Evolutionary conservation across 129 eudicot genomes (phyloP).

Genomic region (Pulicaria dysenterica): DNA sequence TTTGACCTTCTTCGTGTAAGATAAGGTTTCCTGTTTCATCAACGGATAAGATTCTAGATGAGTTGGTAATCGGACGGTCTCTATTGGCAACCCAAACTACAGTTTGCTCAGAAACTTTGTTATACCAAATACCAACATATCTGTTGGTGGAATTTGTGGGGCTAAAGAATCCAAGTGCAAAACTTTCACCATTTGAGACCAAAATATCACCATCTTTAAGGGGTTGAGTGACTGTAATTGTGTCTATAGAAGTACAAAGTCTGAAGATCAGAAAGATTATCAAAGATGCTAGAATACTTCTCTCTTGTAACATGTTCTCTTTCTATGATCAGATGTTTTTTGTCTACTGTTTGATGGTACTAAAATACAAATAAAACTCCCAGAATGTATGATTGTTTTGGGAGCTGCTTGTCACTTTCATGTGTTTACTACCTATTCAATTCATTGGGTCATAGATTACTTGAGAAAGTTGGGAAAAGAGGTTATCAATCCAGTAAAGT

Average conservation of each 20-base stretch:
- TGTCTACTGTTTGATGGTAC: too few species aligned
- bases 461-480: too few species aligned
- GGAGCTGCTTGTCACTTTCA: too few species aligned
- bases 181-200: conserved; percentile 38
- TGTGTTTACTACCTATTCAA: too few species aligned
- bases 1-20: background rate
- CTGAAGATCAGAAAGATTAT: conserved; percentile 23
- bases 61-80: conserved; percentile 31
- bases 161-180: conserved; percentile 53
- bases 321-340: background rate
- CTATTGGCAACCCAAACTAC: conserved; percentile 52
- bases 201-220: conserved; percentile 39
- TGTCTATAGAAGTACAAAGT: conserved; percentile 30
- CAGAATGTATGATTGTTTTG: too few species aligned
- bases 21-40: conserved; percentile 40
- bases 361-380: too few species aligned
- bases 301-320: conserved; percentile 6
- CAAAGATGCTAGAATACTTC: background rate
- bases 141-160: conserved; percentile 40
- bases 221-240: conserved; percentile 33
- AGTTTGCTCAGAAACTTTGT: conserved; percentile 46
- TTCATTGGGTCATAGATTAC: too few species aligned
- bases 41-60: conserved; percentile 30
- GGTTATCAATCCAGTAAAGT: too few species aligned
- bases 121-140: conserved; percentile 53